Conservation (phyloP, 129 eudicot species). For the Helianthus tuberosus region DNA sequence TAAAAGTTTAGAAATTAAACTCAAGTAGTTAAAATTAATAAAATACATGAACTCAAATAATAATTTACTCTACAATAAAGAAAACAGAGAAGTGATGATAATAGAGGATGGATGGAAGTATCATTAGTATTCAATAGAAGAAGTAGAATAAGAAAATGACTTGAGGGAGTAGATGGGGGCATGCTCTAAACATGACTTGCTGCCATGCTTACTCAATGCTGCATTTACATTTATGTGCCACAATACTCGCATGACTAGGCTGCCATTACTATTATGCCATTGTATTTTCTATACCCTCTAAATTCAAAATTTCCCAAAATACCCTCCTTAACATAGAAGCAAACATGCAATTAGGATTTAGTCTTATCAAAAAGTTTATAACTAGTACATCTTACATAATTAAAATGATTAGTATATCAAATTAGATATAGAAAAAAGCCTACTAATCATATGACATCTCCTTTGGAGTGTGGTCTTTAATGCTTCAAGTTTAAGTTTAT, state of each 20-base stretch:
- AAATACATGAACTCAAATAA: no score
- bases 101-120: not conserved
- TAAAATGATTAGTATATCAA: not conserved
- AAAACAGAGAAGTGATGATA: not conserved
- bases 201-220: constrained; percentile 2
- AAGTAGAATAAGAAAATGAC: not conserved
- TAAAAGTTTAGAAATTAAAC: no score
- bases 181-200: constrained; percentile 17
- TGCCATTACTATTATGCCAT: not conserved
- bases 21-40: no score
- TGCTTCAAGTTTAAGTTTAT: not conserved
- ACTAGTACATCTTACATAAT: not conserved
- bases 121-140: not conserved
- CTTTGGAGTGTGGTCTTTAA: no score
- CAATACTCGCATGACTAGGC: not conserved
- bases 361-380: not conserved
- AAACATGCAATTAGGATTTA: not conserved
- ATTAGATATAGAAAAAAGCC: not conserved
- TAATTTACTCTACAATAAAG: not conserved
- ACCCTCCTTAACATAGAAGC: not conserved
- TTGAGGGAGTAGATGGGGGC: not conserved
- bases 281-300: not conserved
- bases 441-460: no score
- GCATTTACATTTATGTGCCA: constrained; percentile 6
- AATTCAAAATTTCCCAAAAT: not conserved